phyloP scores from a whole-genome alignment of 768 basidiomycete species.

The Termitomyces sp. region DNA sequence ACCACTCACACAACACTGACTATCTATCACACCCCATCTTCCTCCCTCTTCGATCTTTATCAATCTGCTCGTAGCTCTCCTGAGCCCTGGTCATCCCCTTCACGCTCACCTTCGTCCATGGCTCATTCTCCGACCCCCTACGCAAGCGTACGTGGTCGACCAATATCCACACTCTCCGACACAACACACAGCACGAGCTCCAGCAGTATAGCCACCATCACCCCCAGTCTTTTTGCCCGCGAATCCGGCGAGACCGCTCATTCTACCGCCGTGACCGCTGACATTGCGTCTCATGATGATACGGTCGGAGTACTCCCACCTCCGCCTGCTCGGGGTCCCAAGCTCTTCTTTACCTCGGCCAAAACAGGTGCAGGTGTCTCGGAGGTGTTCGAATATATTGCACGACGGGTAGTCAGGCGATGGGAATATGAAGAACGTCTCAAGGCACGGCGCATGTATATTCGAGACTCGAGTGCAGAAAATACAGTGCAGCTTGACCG shows the following conservation, averaged over 20 bases:
- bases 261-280: slow-evolving; percentile 7
- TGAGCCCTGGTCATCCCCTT: slow-evolving; percentile 30
- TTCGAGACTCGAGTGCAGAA: slow-evolving; percentile 32
- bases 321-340: slow-evolving; percentile 53
- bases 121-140: slow-evolving; percentile 18
- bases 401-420: slow-evolving; percentile 51
- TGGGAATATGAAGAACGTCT: slow-evolving; percentile 68
- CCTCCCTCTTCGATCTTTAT: slow-evolving; percentile 65
- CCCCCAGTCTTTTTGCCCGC: slow-evolving; percentile 54
- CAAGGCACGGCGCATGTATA: slow-evolving; percentile 41
- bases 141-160: slow-evolving; percentile 22
- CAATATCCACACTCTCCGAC: slow-evolving; percentile 25
- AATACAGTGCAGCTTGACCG: slow-evolving; percentile 36
- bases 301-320: slow-evolving; percentile 20
- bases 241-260: slow-evolving; percentile 17
- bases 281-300: not conserved
- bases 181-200: slow-evolving; percentile 26
- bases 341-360: slow-evolving; percentile 73
- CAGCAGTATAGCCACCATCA: slow-evolving; percentile 55
- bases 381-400: slow-evolving; percentile 79
- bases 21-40: slow-evolving; percentile 76
- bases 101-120: slow-evolving; percentile 9
- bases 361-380: slow-evolving; percentile 72
- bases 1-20: slow-evolving; percentile 58
- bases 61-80: slow-evolving; percentile 63